Evolutionary conservation across 345 rosid species (phyloP).

Genomic region (Bretschneidera sinensis): DNA sequence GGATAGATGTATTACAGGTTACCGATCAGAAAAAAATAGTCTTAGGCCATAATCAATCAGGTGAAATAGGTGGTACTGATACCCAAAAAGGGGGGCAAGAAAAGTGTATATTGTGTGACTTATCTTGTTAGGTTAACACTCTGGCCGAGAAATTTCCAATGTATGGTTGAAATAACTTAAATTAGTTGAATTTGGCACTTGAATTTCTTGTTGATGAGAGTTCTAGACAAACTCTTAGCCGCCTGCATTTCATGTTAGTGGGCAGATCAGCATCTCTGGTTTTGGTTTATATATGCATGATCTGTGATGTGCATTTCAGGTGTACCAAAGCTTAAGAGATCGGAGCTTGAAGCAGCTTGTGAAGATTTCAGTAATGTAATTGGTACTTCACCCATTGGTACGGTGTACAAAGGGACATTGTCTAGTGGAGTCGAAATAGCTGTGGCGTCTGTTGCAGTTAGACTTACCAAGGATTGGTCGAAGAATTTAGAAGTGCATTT

Average conservation of each 20-base stretch:
- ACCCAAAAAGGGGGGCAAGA: too few relatives aligned
- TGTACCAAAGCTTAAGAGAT: constrained; percentile 72
- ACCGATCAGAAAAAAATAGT: too few relatives aligned
- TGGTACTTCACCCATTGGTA: constrained; percentile 64
- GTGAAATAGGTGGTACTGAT: too few relatives aligned
- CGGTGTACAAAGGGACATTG: constrained; percentile 79
- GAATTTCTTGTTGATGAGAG: background rate
- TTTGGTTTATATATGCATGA: background rate
- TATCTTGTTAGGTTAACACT: too few relatives aligned
- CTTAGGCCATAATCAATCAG: too few relatives aligned
- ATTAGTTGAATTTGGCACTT: background rate
- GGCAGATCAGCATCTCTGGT: background rate
- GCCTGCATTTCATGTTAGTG: background rate
- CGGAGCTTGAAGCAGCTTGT: constrained; percentile 85
- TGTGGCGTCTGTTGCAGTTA: constrained; percentile 57
- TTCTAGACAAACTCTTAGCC: background rate
- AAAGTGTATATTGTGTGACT: too few relatives aligned
- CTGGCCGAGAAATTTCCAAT: too few relatives aligned
- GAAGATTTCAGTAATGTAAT: constrained; percentile 96
- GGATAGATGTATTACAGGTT: too few relatives aligned
- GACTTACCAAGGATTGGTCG: constrained; percentile 62
- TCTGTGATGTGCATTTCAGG: constrained; percentile 44
- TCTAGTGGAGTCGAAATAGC: constrained; percentile 91
- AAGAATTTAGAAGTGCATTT: constrained; percentile 61
- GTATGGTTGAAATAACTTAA: too few relatives aligned